These are phyloP conservation scores for Tritrichomonas foetus DNA, from an alignment of 208 protist species.

Conservation along the genomic window DNA sequence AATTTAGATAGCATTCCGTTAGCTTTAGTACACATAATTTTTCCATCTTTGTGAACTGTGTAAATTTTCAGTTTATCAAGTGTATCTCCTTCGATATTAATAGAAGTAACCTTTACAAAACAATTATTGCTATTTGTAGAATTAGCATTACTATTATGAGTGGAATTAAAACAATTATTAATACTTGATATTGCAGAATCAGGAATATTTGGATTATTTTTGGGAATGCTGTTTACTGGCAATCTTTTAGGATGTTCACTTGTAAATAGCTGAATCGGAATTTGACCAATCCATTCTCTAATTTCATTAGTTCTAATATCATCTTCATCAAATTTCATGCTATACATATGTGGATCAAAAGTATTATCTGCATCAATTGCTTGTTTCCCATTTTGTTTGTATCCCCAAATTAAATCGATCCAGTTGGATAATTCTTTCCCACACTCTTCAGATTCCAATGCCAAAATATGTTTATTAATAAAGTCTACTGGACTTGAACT, in stretches of 20 bases:
- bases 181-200: neutral
- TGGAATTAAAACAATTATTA: neutral
- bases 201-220: neutral
- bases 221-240: neutral
- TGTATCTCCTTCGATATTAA: neutral
- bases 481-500: neutral
- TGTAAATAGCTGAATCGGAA: neutral
- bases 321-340: neutral
- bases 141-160: neutral
- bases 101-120: neutral
- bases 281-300: neutral
- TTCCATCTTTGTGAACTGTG: neutral
- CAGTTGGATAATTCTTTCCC: neutral
- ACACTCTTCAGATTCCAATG: neutral
- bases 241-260: neutral
- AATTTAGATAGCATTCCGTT: neutral
- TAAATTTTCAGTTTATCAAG: constrained; percentile 21
- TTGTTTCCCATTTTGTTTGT: neutral
- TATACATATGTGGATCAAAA: neutral
- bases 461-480: neutral
- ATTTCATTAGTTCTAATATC: neutral
- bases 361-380: neutral
- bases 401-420: constrained; percentile 37
- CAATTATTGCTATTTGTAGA: neutral
- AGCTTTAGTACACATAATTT: neutral